phyloP scores from a whole-genome alignment of 2,329 filamentous ascomycete genomes.

The Escovopsis weberi region DNA sequence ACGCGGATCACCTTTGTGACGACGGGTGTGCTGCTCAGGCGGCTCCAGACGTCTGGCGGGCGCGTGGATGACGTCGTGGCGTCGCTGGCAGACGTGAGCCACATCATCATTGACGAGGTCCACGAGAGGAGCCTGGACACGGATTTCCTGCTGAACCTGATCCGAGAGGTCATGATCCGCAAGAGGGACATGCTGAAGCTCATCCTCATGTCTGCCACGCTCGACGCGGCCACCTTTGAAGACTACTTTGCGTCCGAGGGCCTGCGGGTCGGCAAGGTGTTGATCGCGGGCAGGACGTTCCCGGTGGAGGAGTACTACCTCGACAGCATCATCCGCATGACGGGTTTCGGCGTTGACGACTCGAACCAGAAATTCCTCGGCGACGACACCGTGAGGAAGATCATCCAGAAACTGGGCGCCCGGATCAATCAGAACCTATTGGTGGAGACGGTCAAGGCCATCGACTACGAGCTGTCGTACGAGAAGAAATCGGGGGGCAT shows the following conservation, averaged over 20 bases:
- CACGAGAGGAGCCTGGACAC: conserved; percentile 92
- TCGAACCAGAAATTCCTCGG: conserved; percentile 30
- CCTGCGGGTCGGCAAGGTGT: conserved; percentile 59
- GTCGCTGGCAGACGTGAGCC: conserved; percentile 78
- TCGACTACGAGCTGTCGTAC: conserved; percentile 58
- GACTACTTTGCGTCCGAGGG: conserved; percentile 64
- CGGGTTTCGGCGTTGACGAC: conserved; percentile 48
- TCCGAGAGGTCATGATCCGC: conserved; percentile 64
- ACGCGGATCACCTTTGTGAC: conserved; percentile 95
- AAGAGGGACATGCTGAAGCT: conserved; percentile 73
- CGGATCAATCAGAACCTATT: conserved; percentile 88
- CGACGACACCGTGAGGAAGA: conserved; percentile 48
- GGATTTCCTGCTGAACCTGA: conserved; percentile 77
- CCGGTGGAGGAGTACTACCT: conserved; percentile 83
- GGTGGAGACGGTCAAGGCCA: conserved; percentile 61
- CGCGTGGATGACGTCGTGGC: conserved; percentile 64
- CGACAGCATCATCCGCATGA: conserved; percentile 72
- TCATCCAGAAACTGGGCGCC: conserved; percentile 59
- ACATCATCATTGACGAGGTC: conserved; percentile 92
- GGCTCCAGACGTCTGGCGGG: conserved; percentile 81
- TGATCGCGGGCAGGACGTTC: conserved; percentile 79
- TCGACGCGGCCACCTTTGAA: conserved; percentile 76
- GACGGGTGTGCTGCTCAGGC: conserved; percentile 78
- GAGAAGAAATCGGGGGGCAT: conserved; percentile 63
- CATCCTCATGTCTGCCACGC: conserved; percentile 89